Conservation (phyloP, 495 filamentous ascomycete genomes). For the Amorphotheca resinae region DNA sequence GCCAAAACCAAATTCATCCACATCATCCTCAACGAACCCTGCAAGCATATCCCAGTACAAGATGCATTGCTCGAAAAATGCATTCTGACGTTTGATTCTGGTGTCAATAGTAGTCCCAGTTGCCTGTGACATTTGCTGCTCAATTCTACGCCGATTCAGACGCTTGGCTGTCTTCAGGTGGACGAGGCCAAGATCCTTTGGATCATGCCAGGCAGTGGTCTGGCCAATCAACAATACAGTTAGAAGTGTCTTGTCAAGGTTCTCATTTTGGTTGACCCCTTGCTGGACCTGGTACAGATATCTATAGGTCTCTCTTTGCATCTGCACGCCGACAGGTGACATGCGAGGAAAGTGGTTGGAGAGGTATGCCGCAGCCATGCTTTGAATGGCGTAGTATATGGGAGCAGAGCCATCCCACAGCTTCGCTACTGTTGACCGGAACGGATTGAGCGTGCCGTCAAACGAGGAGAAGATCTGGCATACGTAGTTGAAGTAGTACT, state of each 20-base stretch:
- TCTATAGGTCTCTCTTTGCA: constrained; percentile 33
- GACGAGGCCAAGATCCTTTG: constrained; percentile 38
- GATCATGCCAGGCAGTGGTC: constrained; percentile 44
- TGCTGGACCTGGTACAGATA: constrained; percentile 8
- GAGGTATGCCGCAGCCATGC: constrained; percentile 47
- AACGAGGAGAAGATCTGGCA: constrained; percentile 45
- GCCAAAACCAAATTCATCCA: constrained; percentile 18
- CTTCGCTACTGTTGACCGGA: constrained; percentile 40
- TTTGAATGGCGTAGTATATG: constrained; percentile 47
- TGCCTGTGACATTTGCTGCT: constrained; percentile 6
- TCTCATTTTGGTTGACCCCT: constrained; percentile 22
- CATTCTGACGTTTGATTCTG: constrained; percentile 32
- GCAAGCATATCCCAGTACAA: constrained; percentile 52
- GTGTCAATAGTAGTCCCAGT: no score
- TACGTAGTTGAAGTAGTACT: constrained; percentile 50
- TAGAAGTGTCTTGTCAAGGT: constrained; percentile 37
- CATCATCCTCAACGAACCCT: constrained; percentile 40
- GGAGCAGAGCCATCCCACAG: constrained; percentile 43
- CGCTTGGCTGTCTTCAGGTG: constrained; percentile 29
- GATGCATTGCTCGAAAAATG: constrained; percentile 46
- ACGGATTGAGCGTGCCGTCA: constrained; percentile 46
- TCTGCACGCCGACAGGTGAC: constrained; percentile 34
- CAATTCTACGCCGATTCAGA: constrained; percentile 11
- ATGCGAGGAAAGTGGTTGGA: constrained; percentile 45
- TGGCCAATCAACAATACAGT: constrained; percentile 43